Evolutionary conservation across 352 stramenopile genomes (phyloP).

Genomic region (Halophytophthora polymorphica): DNA sequence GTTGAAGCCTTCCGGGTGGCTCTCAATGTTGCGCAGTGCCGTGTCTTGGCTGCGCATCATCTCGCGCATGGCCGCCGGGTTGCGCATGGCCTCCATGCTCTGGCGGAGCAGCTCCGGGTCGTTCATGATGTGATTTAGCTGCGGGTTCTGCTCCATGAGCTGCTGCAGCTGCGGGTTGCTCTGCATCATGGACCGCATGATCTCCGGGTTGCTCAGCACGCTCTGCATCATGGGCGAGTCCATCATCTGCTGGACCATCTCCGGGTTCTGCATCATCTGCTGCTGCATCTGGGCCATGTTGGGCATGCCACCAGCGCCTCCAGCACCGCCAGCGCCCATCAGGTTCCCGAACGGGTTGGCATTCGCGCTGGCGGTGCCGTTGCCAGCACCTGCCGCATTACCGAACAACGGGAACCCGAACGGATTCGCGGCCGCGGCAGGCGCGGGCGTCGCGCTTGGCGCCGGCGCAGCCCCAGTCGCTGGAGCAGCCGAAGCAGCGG

Average conservation of each 20-base stretch:
- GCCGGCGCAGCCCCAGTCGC: constrained; percentile 14
- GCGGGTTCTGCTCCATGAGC: constrained; percentile 94
- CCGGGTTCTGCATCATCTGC: constrained; percentile 86
- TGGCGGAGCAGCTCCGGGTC: constrained; percentile 94
- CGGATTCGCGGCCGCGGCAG: constrained; percentile 28
- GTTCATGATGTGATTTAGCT: constrained; percentile 94
- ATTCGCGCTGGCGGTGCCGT: constrained; percentile 5
- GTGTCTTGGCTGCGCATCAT: constrained; percentile 98
- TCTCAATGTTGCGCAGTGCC: constrained; percentile 96
- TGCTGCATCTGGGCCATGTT: constrained; percentile 84
- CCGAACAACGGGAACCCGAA: constrained; percentile 58
- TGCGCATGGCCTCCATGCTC: constrained; percentile 96
- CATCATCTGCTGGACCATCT: constrained; percentile 89
- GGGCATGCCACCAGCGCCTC: constrained; percentile 38
- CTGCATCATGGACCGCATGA: constrained; percentile 95
- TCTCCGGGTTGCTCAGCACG: constrained; percentile 94
- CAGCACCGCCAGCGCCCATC: constrained; percentile 30
- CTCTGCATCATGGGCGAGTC: constrained; percentile 90
- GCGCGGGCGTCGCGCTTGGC: constrained; percentile 1
- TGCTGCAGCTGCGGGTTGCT: constrained; percentile 95
- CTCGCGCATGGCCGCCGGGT: constrained; percentile 94
- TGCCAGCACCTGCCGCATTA: constrained; percentile 13
- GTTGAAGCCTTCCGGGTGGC: constrained; percentile 96
- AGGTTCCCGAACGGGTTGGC: constrained; percentile 63
- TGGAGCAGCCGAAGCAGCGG: constrained; percentile 15